A percentile compares a stretch with the other conserved stretches of the same genome.
phyloP scores from a whole-genome alignment of 805 yeast species.

The Wickerhamiella allomyrinae region DNA sequence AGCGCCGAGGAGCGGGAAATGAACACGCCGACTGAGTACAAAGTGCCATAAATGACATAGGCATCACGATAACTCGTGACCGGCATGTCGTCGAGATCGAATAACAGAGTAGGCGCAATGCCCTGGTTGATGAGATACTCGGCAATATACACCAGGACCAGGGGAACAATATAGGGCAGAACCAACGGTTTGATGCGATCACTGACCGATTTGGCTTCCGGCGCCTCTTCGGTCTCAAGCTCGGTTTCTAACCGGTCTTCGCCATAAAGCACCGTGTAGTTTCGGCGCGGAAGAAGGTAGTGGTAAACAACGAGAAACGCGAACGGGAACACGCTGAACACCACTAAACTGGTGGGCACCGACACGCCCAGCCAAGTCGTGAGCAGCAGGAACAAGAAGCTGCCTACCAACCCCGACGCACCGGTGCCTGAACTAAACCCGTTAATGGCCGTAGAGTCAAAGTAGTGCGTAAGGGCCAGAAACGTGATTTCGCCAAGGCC shows the following conservation, averaged over 20 bases:
- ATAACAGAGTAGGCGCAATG: constrained; percentile 72
- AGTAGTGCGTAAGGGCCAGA: constrained; percentile 71
- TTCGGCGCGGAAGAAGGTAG: constrained; percentile 21
- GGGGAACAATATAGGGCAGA: constrained; percentile 58
- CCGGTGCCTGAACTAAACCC: constrained; percentile 96
- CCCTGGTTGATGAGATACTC: constrained; percentile 91
- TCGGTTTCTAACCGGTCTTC: neutral
- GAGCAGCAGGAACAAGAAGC: constrained; percentile 47
- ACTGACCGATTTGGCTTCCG: constrained; percentile 11
- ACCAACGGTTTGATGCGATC: constrained; percentile 21
- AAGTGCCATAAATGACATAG: constrained; percentile 79
- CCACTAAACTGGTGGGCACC: constrained; percentile 39
- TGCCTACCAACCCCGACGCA: constrained; percentile 82
- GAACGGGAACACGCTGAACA: constrained; percentile 35
- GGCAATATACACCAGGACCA: constrained; percentile 66
- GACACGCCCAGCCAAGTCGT: constrained; percentile 54
- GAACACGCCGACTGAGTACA: constrained; percentile 87
- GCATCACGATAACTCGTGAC: constrained; percentile 64
- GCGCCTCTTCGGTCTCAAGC: neutral
- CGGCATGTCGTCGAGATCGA: constrained; percentile 58
- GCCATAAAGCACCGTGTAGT: neutral
- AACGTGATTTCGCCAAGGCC: constrained; percentile 89
- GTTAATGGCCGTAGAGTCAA: constrained; percentile 43
- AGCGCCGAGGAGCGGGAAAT: constrained; percentile 75
- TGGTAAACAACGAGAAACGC: constrained; percentile 20